Conservation (phyloP, 352 stramenopile genomes). For the Phytophthora hybrid region DNA sequence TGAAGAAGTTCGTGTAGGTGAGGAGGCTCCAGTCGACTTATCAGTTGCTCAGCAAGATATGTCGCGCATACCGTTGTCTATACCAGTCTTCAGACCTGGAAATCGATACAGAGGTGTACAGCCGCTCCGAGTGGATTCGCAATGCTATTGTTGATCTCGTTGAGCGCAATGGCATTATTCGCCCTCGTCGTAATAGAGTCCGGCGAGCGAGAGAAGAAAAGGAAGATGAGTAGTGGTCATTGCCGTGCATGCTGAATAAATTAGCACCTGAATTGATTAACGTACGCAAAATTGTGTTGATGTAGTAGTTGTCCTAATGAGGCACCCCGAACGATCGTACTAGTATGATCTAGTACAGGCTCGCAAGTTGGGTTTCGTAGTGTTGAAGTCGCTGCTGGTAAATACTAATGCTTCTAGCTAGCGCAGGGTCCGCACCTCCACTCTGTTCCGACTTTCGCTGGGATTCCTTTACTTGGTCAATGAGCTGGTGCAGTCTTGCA, state of each 20-base stretch:
- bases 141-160: neutral
- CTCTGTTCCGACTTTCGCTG: neutral
- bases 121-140: neutral
- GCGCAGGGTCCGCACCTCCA: neutral
- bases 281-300: too few species aligned
- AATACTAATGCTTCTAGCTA: neutral
- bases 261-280: too few species aligned
- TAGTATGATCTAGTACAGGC: neutral
- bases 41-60: neutral
- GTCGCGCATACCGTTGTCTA: neutral
- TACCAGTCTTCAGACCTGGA: neutral
- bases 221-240: neutral
- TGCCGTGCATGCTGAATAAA: too few species aligned
- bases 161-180: neutral
- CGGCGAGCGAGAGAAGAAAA: neutral
- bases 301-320: too few species aligned
- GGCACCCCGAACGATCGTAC: too few species aligned
- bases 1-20: neutral
- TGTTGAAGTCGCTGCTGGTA: neutral
- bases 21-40: neutral
- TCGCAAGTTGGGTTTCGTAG: neutral
- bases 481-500: neutral
- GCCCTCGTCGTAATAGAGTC: neutral
- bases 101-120: neutral
- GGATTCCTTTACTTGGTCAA: too few species aligned